Base-by-base conservation (phyloP, 352 stramenopile genomes). In the Globisporangium okanoganense region DNA sequence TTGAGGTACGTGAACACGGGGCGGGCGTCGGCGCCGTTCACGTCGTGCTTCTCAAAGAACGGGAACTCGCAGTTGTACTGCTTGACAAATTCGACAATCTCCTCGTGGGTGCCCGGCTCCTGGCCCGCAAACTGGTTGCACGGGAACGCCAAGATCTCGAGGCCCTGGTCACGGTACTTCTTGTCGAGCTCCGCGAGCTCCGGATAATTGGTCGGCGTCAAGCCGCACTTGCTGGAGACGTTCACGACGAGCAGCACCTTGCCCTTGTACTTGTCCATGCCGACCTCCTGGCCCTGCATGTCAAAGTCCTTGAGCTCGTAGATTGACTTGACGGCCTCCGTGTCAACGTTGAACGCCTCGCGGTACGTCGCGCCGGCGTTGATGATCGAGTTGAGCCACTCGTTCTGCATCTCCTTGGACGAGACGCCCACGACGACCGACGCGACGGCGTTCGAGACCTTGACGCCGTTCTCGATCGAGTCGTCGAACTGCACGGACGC, bases 11-110 rank as follows among this genome's bases (percentile, higher is more conserved):
- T 64, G 53, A 79, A 80, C 29, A 80, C 68, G 25, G 58, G 54
- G 18, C 55, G 65, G 16, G 69, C 53, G 40, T 58, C 27, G 38
- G 45, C 50, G 40, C 75, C 74, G 53, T 73, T 76, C n/a, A 88
- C 79, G 45, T 87, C 66, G 20, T 78, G 65, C 69, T 90, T 89
- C 41, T 57, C 70, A 56, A 90, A 75, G 38, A 90, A 31, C 0
- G 70, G 67, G 47, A 90, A 90, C 3, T 58, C 64, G 31, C 83
- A 58, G 16, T 64, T 66, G 48, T 75, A 88, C 29, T 80, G 62
- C 24, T 75, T 58, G 5, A 78, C 72, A 24, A 86, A 90, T 10
- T 69, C 43, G 8, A 56, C 16, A 36, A 90, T 90, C 14, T 82
- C 68, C 33, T 77, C 72, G 41, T 58, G 51, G 1, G 73, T 75